A percentile compares a stretch with the other conserved stretches of the same genome.
Evolutionary conservation across 495 filamentous ascomycete species (phyloP).

Genomic region (Penicillium tannophilum): DNA sequence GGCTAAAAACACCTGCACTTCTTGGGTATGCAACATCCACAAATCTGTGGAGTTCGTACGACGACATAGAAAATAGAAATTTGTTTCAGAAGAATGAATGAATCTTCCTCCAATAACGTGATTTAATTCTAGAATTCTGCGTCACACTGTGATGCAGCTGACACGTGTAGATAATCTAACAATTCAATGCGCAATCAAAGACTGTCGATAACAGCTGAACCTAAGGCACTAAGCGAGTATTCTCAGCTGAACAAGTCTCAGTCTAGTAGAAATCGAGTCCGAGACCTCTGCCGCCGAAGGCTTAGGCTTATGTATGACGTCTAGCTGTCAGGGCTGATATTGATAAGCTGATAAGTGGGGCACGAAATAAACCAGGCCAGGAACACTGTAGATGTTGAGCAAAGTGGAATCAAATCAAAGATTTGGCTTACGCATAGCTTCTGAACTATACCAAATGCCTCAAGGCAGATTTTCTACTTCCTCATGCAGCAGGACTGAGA

Average conservation of each 20-base stretch:
- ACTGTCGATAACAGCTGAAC: not conserved
- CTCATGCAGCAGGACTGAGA: not conserved
- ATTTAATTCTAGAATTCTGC: not conserved
- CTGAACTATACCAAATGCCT: not conserved
- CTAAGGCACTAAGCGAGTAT: not conserved
- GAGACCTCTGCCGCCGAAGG: not conserved
- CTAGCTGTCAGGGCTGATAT: not conserved
- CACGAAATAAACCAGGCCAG: not conserved
- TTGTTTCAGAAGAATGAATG: too few relatives aligned
- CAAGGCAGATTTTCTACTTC: not conserved
- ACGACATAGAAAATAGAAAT: not conserved
- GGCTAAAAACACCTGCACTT: not conserved
- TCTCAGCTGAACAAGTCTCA: not conserved
- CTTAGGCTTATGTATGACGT: conserved; percentile 2
- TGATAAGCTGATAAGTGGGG: not conserved
- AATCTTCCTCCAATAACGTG: too few relatives aligned
- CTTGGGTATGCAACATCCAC: not conserved
- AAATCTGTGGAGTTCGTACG: not conserved
- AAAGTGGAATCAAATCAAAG: too few relatives aligned
- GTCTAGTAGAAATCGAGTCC: not conserved
- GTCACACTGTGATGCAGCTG: not conserved
- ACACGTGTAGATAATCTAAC: not conserved
- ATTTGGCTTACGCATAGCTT: too few relatives aligned
- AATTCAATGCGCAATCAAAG: too few relatives aligned
- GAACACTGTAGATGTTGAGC: not conserved